A percentile compares a stretch with the other conserved stretches of the same genome.
phyloP scores from a whole-genome alignment of 805 yeast genomes.

The Naumovozyma castellii region DNA sequence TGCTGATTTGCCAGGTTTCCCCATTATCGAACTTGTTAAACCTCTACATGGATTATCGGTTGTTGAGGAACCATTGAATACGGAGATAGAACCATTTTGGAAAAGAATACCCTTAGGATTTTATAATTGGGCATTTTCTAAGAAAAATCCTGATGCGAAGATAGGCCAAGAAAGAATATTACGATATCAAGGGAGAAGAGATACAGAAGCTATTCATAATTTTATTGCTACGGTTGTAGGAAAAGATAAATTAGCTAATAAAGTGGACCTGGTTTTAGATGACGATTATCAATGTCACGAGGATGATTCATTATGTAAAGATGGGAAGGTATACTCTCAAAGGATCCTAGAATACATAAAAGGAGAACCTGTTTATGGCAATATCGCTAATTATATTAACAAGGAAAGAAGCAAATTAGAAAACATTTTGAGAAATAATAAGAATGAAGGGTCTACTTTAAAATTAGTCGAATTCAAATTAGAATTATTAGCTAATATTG shows the following conservation, averaged over 20 bases:
- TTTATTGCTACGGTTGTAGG: slow-evolving; percentile 36
- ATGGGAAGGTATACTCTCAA: slow-evolving; percentile 11
- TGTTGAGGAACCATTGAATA: not conserved
- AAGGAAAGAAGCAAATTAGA: slow-evolving; percentile 2
- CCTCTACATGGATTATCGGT: slow-evolving; percentile 25
- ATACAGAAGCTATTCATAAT: slow-evolving; percentile 37
- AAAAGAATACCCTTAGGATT: slow-evolving; percentile 7
- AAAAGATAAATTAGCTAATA: slow-evolving; percentile 7
- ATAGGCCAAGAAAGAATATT: slow-evolving; percentile 35
- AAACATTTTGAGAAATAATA: slow-evolving; percentile 1
- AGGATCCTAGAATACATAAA: slow-evolving; percentile 10
- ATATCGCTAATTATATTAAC: not conserved
- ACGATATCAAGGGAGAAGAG: slow-evolving; percentile 47
- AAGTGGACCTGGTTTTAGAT: slow-evolving; percentile 20
- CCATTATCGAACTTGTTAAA: slow-evolving; percentile 50
- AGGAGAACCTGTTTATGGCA: not conserved
- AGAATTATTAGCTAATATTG: not conserved
- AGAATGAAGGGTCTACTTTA: not conserved
- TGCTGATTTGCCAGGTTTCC: slow-evolving; percentile 42
- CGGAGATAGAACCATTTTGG: slow-evolving; percentile 4
- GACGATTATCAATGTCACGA: slow-evolving; percentile 25
- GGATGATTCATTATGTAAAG: slow-evolving; percentile 7
- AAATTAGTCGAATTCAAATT: not conserved
- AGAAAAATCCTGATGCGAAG: slow-evolving; percentile 13
- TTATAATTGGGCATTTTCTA: slow-evolving; percentile 1